phyloP scores from a whole-genome alignment of 176 grass and related monocot species.

The barley (Hordeum vulgare) region DNA sequence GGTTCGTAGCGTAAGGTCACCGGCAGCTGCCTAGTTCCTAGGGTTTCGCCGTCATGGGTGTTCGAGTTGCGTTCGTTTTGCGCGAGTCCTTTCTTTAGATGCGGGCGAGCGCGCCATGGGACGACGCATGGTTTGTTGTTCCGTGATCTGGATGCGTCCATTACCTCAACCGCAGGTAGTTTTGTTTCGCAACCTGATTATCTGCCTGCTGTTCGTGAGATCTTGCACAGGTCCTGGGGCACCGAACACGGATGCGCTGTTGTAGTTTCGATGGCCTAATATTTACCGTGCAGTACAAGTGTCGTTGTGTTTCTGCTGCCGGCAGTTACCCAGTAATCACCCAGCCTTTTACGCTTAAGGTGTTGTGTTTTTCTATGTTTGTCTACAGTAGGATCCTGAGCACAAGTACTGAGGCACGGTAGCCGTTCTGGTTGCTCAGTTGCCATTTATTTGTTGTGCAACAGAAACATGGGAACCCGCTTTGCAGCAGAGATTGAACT shows the following conservation, averaged over 20 bases:
- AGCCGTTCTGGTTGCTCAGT: slow-evolving; percentile 5
- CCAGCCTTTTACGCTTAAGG: background rate
- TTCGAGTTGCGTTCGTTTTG: background rate
- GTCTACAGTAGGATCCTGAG: background rate
- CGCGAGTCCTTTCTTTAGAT: background rate
- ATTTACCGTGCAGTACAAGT: background rate
- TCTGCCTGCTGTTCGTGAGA: background rate
- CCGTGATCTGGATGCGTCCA: background rate
- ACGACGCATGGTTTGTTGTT: background rate
- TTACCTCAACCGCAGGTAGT: background rate
- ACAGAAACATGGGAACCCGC: slow-evolving; percentile 24
- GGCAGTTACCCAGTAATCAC: background rate
- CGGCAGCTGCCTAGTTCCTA: background rate
- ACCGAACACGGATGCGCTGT: background rate
- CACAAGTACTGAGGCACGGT: slow-evolving; percentile 43
- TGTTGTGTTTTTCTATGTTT: background rate
- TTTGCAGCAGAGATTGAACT: slow-evolving; percentile 29
- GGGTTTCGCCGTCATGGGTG: background rate
- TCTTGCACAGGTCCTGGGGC: background rate
- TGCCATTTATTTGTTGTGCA: slow-evolving; percentile 30
- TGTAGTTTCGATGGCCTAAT: background rate
- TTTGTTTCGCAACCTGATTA: background rate
- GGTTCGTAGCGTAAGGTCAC: background rate
- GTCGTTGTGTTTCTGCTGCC: slow-evolving; percentile 1
- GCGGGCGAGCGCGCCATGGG: background rate